These are phyloP conservation scores for Stylosanthes scabra DNA, from an alignment of 331 rosid species.

Conservation along the genomic window DNA sequence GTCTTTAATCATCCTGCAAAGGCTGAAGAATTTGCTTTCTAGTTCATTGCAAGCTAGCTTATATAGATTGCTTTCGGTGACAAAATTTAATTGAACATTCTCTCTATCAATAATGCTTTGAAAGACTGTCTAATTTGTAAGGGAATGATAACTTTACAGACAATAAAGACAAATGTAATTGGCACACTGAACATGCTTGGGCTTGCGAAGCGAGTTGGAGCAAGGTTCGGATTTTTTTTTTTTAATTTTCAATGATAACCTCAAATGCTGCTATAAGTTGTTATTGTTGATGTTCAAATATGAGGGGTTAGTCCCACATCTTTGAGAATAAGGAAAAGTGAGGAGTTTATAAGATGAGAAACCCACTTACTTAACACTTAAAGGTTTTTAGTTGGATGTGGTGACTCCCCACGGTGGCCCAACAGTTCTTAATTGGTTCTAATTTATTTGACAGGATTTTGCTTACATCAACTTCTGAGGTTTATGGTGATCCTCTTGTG, in stretches of 20 bases:
- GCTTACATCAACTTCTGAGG: conserved; percentile 82
- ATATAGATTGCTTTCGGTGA: neutral
- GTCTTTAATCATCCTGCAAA: neutral
- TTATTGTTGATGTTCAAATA: too few relatives aligned
- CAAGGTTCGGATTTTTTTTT: conserved; percentile 50
- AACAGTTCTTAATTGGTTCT: conserved; percentile 26
- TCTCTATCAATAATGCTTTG: conserved; percentile 10
- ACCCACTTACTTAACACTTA: too few relatives aligned
- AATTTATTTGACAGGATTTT: conserved; percentile 57
- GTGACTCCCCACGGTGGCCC: too few relatives aligned
- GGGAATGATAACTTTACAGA: conserved; percentile 46
- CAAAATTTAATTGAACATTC: conserved; percentile 13
- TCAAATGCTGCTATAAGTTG: conserved; percentile 26
- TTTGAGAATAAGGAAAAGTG: too few relatives aligned
- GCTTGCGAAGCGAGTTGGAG: conserved; percentile 85
- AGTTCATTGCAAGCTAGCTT: neutral
- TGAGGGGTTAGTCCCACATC: too few relatives aligned
- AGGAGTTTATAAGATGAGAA: too few relatives aligned
- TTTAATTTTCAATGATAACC: neutral
- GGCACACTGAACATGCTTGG: conserved; percentile 85
- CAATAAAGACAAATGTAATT: conserved; percentile 79
- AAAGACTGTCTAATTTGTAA: conserved; percentile 3
- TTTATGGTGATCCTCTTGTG: conserved; percentile 78
- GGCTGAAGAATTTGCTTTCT: conserved; percentile 1
- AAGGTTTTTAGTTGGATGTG: too few relatives aligned